Evolutionary conservation across 352 stramenopile species (phyloP), one percentile per base, ranked within the genome.

Genomic region (Pythium folliculosum): DNA sequence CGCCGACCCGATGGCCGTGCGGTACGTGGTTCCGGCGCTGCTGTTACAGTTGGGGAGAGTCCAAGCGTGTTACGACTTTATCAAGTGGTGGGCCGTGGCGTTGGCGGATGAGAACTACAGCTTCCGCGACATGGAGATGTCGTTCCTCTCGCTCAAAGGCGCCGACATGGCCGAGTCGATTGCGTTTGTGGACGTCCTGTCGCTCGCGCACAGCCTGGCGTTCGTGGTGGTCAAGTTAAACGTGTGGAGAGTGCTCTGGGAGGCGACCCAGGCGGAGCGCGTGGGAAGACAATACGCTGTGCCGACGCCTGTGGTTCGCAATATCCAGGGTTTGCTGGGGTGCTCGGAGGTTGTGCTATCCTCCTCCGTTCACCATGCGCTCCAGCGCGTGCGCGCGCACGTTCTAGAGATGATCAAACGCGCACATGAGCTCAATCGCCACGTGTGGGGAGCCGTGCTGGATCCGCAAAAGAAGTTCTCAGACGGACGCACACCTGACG

Each of bases 31-130:
- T 4, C 59, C 59, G 19, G n/a, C 21, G 14, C 21, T 65, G 23
- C 25, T 50, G 12, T 32, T 65, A 7, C 47, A 35, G 27, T 22
- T 65, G 17, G 14, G 23, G 10, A 19, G 21, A 16, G 47, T 51
- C 2, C 59, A 57, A 22, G 47, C n/a, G 45, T 65, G 59, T 48
- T 57, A 65, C 21, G 47, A 58, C 59, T 65, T 65, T 43, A 9
- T 61, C 53, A 65, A 57, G 45, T 65, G 58, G 44, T 65, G 44
- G 58, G 45, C 22, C 17, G 30, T 50, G 19, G 53, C 53, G 14
- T 22, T 60, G 53, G 9, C 21, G 10, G 53, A 52, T 32, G 40
- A 40, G 16, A 64, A 0, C 57, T 64, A 64, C 57, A 64, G 45
- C 45, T 64, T 64, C 17, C 57, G 57, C 5, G 57, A 64, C 21